These are phyloP conservation scores for Rhizopus stolonifer DNA, from an alignment of 371 early-diverging fungal genomes.

Conservation along the genomic window DNA sequence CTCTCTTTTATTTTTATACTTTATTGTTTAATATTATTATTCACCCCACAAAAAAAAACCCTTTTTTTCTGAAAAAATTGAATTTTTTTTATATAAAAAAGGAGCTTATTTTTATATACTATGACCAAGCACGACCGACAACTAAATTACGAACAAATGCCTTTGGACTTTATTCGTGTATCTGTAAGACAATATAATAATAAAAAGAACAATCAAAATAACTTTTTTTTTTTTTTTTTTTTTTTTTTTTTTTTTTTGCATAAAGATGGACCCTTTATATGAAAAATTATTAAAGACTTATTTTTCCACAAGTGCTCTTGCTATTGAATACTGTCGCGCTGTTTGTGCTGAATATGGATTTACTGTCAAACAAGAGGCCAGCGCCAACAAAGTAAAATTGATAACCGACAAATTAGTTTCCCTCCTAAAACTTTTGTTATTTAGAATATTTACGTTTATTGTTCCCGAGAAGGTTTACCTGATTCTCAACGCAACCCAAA, in stretches of 20 bases:
- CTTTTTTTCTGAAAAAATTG: not conserved
- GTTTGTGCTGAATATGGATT: constrained; percentile 43
- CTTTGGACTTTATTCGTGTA: constrained; percentile 16
- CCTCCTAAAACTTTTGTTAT: not conserved
- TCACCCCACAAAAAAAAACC: too few species aligned
- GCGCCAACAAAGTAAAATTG: constrained; percentile 41
- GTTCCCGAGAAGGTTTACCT: constrained; percentile 63
- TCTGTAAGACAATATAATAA: constrained; percentile 19
- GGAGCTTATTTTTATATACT: constrained; percentile 1
- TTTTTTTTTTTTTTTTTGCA: too few species aligned
- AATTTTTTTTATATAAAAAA: constrained; percentile 7
- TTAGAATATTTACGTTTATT: constrained; percentile 66
- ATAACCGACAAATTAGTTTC: not conserved
- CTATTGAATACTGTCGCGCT: constrained; percentile 40
- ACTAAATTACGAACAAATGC: constrained; percentile 9
- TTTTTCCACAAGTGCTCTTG: constrained; percentile 35
- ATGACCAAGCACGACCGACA: constrained; percentile 20
- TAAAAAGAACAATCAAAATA: not conserved
- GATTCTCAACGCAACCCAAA: constrained; percentile 60
- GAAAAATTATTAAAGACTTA: constrained; percentile 33
- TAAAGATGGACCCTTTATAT: constrained; percentile 44
- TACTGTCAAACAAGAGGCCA: constrained; percentile 48
- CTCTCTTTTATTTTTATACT: constrained; percentile 4
- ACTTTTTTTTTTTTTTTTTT: too few species aligned
- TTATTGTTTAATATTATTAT: constrained; percentile 1